Evolutionary conservation across 768 basidiomycete genomes (phyloP).

Genomic region (Lactarius deliciosus): DNA sequence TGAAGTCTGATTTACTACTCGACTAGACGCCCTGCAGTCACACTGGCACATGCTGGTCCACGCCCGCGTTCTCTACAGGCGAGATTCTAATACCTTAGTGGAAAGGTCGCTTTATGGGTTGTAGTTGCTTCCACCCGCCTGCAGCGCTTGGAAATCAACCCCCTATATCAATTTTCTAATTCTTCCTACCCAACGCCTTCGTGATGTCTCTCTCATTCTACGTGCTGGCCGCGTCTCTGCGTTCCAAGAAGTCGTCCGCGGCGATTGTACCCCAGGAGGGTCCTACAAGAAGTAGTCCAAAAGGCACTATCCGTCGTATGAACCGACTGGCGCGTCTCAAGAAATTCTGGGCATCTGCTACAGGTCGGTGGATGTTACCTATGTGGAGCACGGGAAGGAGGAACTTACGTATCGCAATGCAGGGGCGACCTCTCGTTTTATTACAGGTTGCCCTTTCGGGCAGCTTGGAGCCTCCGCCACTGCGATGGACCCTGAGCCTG

Average conservation of each 20-base stretch:
- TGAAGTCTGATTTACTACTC: not conserved
- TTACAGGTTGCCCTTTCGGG: not conserved
- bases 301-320: not conserved
- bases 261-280: constrained; percentile 4
- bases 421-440: constrained; percentile 8
- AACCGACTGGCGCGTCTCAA: constrained; percentile 9
- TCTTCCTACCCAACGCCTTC: not conserved
- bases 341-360: constrained; percentile 3
- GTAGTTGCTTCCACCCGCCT: not conserved
- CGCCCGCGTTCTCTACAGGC: not conserved
- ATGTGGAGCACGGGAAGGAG: not conserved
- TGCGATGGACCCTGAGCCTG: not conserved
- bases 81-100: not conserved
- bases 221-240: constrained; percentile 21
- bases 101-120: not conserved
- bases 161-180: not conserved
- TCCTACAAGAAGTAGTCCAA: not conserved
- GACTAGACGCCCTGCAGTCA: not conserved
- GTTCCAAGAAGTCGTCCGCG: not conserved
- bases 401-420: not conserved
- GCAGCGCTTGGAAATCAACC: not conserved
- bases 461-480: not conserved
- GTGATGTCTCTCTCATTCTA: constrained; percentile 5
- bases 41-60: not conserved
- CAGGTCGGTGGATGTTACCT: constrained; percentile 2